Evolutionary conservation across 208 protist species (phyloP), one percentile per base, ranked within the genome.

Genomic region (Wallacemonas sp.): DNA sequence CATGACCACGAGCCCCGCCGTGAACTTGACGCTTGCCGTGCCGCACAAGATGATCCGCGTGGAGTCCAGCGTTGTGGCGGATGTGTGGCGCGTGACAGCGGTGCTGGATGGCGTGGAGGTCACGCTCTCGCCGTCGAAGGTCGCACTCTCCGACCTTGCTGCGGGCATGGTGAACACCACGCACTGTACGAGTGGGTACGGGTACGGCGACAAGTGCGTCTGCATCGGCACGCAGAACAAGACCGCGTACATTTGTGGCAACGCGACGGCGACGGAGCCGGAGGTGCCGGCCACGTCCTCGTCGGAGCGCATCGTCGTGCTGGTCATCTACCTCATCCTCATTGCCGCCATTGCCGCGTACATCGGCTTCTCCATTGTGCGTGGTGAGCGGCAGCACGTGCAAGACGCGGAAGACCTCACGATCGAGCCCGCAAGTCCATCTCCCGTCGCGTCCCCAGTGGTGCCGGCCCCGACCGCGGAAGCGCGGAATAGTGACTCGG

Each of bases 141-240:
- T 87, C n/a, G 76, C 80, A 11, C 72, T 92, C 26, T 92, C 86
- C 11, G 79, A 83, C 1, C 69, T 92, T 5, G 36, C 82, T 14
- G 49, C 83, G 6, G 64, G 75, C 27, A 92, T 92, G 86, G 24
- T 52, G 43, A 26, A 54, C 14, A 84, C 80, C 68, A 57, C 26
- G 1, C 48, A 34, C 16, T 92, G 86, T 70, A 32, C 65, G 2
- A 87, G 77, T 17, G 78, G 82, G 8, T 76, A 76, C 33, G 80
- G 69, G 61, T 84, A 78, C 68, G 16, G 43, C 2, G 4, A 39
- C 30, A 2, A 16, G 26, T 84, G 78, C 34, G 38, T 84, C 30
- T 84, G 78, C 74, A 78, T 77, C 19, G 63, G 63, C 29, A 46
- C 54, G 44, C 19, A 19, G 32, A 78, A 73, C 54, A 68, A 68